phyloP scores from a whole-genome alignment of 495 filamentous ascomycete genomes.

The Bombardia bombarda region DNA sequence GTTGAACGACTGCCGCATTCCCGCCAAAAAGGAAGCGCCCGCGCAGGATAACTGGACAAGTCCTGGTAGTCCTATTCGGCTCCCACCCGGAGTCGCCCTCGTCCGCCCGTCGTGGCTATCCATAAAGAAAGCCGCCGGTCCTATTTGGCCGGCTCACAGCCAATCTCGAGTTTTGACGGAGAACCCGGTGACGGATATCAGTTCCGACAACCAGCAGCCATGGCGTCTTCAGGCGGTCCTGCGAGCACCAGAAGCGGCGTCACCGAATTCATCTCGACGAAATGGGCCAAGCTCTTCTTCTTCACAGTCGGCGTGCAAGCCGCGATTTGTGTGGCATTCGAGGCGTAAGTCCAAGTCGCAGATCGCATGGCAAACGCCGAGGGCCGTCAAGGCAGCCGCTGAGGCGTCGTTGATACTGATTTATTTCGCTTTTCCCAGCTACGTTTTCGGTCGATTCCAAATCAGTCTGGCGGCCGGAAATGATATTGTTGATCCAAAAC shows the following conservation, averaged over 20 bases:
- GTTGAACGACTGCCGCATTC: not conserved
- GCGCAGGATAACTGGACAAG: not conserved
- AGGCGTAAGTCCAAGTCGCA: slow-evolving; percentile 74
- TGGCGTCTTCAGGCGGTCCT: slow-evolving; percentile 12
- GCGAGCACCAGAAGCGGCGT: slow-evolving; percentile 20
- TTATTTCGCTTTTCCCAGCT: slow-evolving; percentile 40
- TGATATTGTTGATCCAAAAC: slow-evolving; percentile 3
- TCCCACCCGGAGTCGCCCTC: slow-evolving; percentile 19
- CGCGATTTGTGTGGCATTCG: slow-evolving; percentile 67
- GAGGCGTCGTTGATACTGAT: slow-evolving; percentile 1
- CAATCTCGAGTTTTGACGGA: slow-evolving; percentile 27
- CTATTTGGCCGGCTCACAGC: slow-evolving; percentile 28
- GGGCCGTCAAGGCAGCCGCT: not conserved
- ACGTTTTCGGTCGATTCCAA: slow-evolving; percentile 64
- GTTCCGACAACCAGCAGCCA: slow-evolving; percentile 17
- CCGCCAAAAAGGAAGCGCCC: not conserved
- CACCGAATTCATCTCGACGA: slow-evolving; percentile 67
- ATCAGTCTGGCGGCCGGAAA: slow-evolving; percentile 28
- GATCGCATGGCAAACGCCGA: not conserved
- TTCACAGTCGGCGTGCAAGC: slow-evolving; percentile 67
- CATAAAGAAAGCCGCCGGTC: slow-evolving; percentile 31
- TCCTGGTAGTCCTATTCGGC: slow-evolving; percentile 9
- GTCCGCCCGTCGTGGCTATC: slow-evolving; percentile 28
- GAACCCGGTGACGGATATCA: slow-evolving; percentile 15
- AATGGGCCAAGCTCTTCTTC: slow-evolving; percentile 86